Percentiles rank a stretch among this genome's conserved stretches.
phyloP scores from a whole-genome alignment of 805 yeast genomes.

The Isabelozyma heimii region DNA sequence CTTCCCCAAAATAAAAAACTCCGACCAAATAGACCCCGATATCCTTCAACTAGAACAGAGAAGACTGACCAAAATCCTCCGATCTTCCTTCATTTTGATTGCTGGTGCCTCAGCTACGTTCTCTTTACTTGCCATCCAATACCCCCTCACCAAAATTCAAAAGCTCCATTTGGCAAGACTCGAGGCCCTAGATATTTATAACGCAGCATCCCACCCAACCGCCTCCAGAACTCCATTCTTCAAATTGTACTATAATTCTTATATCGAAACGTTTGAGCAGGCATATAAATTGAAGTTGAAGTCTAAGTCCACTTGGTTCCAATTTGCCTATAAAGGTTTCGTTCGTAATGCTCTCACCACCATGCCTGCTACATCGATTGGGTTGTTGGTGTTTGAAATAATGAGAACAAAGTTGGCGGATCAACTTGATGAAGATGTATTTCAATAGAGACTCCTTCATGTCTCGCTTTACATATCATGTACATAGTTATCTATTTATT shows the following conservation, averaged over 20 bases:
- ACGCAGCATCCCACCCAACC: slow-evolving; percentile 28
- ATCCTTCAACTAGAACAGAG: slow-evolving; percentile 28
- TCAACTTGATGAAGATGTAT: slow-evolving; percentile 19
- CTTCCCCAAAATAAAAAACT: slow-evolving; percentile 10
- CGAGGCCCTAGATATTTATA: slow-evolving; percentile 72
- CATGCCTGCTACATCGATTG: slow-evolving; percentile 87
- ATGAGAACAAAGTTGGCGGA: slow-evolving; percentile 52
- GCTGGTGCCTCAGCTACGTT: slow-evolving; percentile 91
- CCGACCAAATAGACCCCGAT: slow-evolving; percentile 7
- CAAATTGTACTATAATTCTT: slow-evolving; percentile 67
- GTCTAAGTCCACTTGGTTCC: slow-evolving; percentile 54
- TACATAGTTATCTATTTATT: slow-evolving; percentile 3
- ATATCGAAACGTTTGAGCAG: slow-evolving; percentile 70
- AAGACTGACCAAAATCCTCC: slow-evolving; percentile 49
- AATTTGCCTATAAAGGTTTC: slow-evolving; percentile 79
- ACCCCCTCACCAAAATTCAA: slow-evolving; percentile 79
- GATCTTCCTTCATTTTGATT: slow-evolving; percentile 65
- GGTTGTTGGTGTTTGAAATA: slow-evolving; percentile 79
- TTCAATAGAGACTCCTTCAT: not conserved
- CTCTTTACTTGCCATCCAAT: slow-evolving; percentile 72
- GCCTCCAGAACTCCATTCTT: slow-evolving; percentile 28
- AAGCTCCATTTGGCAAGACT: slow-evolving; percentile 73
- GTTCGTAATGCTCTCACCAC: slow-evolving; percentile 66
- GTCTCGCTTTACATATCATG: not conserved
- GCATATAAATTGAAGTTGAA: slow-evolving; percentile 52